Base-by-base conservation (phyloP, 2,329 filamentous ascomycete genomes). In the Fusarium algeriense region DNA sequence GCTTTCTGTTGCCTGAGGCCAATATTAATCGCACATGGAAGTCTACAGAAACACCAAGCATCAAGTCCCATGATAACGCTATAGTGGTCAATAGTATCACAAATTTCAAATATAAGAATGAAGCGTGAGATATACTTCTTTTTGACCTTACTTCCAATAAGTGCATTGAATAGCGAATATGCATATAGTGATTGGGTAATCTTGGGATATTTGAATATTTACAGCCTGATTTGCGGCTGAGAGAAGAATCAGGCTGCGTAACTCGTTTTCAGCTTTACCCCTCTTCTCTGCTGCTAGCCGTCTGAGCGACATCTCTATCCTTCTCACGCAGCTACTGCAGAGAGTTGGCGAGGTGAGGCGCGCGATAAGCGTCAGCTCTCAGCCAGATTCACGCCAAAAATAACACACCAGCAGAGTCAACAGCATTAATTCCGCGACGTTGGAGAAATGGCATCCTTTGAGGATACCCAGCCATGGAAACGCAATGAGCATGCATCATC, bases 221-320 rank as follows among this genome's bases (percentile, higher is more conserved):
- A 30, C 8, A 4, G 0, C 3, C 12, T 0, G 2, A 3, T 3
- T 12, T 50, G 32, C 20, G 48, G 32, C 48, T 50, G 48, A 50
- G 0, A 2, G 0, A 19, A 5, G 0, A 26, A 6, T 8, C 20
- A 15, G 48, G 20, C 20, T 35, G 32, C 23, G 46, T 15, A 0
- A 4, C 3, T 49, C 5, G 46, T 2, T 26, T 35, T 50, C 48
- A 50, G 12, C 20, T 26, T n/a, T n/a, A 4, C 48, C 30, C 48
- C 48, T 35, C 30, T 35, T 26, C 12, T 35, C 1, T 11, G 0
- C 7, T 26, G 7, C 15, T 3, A 14, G 11, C 5, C 46, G 1
- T 35, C 17, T 23, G 2, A 14, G 23, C 7, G 14, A 0, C 5
- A 34, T 2, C 6, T 13, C 30, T 1, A 13, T 0, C 17, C 7